Percentiles rank a stretch among this genome's conserved stretches.
phyloP scores from a whole-genome alignment of 805 yeast genomes.

The Wickerhamiella lipophila region DNA sequence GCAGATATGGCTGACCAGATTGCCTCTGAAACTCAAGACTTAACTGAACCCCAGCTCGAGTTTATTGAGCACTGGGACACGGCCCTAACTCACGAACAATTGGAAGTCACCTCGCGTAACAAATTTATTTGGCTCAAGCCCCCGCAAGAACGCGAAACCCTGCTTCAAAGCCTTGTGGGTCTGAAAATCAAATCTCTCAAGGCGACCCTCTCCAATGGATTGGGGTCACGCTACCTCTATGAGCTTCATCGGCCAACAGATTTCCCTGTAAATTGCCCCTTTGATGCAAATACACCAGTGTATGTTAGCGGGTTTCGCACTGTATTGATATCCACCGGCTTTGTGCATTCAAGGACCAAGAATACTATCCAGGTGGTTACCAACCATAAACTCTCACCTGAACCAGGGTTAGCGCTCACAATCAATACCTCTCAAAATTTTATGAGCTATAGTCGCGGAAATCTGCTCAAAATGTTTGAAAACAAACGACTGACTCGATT shows the following conservation, averaged over 20 bases:
- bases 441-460: slow-evolving; percentile 62
- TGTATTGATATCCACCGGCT: slow-evolving; percentile 6
- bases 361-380: slow-evolving; percentile 40
- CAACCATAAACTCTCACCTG: slow-evolving; percentile 37
- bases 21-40: slow-evolving; percentile 36
- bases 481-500: slow-evolving; percentile 32
- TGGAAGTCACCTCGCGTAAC: slow-evolving; percentile 37
- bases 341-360: slow-evolving; percentile 21
- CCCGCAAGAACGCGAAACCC: slow-evolving; percentile 46
- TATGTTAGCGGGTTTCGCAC: slow-evolving; percentile 1
- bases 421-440: slow-evolving; percentile 67
- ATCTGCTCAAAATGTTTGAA: slow-evolving; percentile 55
- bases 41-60: slow-evolving; percentile 35
- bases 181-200: slow-evolving; percentile 31
- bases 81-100: slow-evolving; percentile 62
- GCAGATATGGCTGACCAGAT: slow-evolving; percentile 17
- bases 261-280: slow-evolving; percentile 4
- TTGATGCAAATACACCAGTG: slow-evolving; percentile 5
- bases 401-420: slow-evolving; percentile 50
- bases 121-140: slow-evolving; percentile 60
- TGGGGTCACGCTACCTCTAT: slow-evolving; percentile 1
- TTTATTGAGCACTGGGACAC: slow-evolving; percentile 67
- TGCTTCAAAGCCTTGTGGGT: slow-evolving; percentile 47
- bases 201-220: slow-evolving; percentile 4
- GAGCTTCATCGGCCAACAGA: neutral